Conservation (phyloP, 768 basidiomycete genomes). For the Boletus tylopilopsis region DNA sequence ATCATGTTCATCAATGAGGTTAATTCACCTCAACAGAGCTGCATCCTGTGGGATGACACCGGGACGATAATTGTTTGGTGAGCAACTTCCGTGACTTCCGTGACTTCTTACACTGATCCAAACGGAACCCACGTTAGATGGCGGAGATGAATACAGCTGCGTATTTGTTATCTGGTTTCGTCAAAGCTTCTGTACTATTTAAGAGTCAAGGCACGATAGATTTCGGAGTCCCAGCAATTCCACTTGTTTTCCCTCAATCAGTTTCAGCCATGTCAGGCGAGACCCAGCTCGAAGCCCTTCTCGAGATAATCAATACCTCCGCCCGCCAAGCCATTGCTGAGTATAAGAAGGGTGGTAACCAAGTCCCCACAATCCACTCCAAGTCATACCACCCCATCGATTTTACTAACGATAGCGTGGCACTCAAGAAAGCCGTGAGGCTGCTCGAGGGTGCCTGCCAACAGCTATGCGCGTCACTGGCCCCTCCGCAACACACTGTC, state of each 20-base stretch:
- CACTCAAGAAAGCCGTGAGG: constrained; percentile 24
- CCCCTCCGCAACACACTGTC: constrained; percentile 28
- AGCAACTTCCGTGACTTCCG: too few species aligned
- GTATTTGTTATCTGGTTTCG: too few species aligned
- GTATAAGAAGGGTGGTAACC: constrained; percentile 21
- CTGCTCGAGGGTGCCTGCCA: constrained; percentile 27
- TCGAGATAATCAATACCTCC: constrained; percentile 30
- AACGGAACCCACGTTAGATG: too few species aligned
- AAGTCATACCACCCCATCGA: constrained; percentile 22
- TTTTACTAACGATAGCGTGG: constrained; percentile 15
- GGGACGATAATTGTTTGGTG: too few species aligned
- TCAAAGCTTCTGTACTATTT: too few species aligned
- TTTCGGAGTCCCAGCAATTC: background rate
- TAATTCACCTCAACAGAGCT: too few species aligned
- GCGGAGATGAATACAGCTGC: too few species aligned
- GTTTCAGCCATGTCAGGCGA: constrained; percentile 18
- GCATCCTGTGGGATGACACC: too few species aligned
- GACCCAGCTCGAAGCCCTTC: constrained; percentile 29
- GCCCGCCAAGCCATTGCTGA: constrained; percentile 24
- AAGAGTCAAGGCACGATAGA: background rate
- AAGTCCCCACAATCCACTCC: constrained; percentile 26
- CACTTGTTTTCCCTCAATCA: background rate
- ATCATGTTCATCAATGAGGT: too few species aligned
- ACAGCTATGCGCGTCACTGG: constrained; percentile 25
- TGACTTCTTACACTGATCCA: too few species aligned